Base-by-base conservation (phyloP, 2,329 filamentous ascomycete species). In the Clarireedia homoeocarpa region DNA sequence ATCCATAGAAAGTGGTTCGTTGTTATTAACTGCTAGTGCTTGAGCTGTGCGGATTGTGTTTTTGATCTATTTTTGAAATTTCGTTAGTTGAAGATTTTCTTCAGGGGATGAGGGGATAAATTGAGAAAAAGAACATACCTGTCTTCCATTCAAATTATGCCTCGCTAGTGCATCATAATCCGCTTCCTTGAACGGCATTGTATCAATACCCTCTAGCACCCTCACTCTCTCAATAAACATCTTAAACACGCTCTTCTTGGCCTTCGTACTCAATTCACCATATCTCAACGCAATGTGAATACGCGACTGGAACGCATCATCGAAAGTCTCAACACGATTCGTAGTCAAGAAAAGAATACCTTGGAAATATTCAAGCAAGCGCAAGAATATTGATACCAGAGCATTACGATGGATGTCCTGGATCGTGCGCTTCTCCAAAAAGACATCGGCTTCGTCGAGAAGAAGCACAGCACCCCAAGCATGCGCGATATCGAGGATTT, bases 301-400 rank as follows among this genome's bases (percentile, higher is more conserved):
- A 24, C 91, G 83, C 9, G 84, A 89, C 68, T 94, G 88, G 76
- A 95, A 95, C 0, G 91, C 91, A 59, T 94, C 89, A 64, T 96
- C 91, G 65, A 96, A 95, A 0, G 88, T 91, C 74, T 87, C 82
- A 1, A 95, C 89, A 1, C 90, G 83, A 69, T 95, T 95, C 2
- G 91, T 95, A 0, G 91, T 96, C 26, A 96, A 72, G 74, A 96
- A 95, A 4, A 95, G 71, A 53, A 95, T 95, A 3, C 91, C 91
- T 67, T 95, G 88, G 73, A 95, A 95, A 70, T 95, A 96, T 71
- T 96, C 91, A 0, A 96, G 77, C 56, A 92, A 78, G 0, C 90
- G 84, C 2, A 96, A 75, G 75, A 96, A 96, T 65, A 95, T 89
- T 69, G 85, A 89, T 52, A 95, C 91, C 1, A 94, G 81, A 0